Conservation (phyloP, 129 eudicot species). For the Dittrichia graveolens region DNA sequence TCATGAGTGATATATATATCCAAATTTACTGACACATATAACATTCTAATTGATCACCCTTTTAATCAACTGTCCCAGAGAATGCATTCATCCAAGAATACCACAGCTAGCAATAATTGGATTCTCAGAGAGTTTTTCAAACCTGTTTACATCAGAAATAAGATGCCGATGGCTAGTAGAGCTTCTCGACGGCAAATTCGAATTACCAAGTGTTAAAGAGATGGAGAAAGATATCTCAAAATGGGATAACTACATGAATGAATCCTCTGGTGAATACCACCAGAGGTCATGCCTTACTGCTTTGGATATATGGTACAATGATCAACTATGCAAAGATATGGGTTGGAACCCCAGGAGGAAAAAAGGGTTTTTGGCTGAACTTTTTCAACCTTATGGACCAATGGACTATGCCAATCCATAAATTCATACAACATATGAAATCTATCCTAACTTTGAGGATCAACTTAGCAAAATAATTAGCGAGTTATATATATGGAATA, state of each 20-base stretch:
- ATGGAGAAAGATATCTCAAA: constrained; percentile 62
- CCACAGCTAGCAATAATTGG: constrained; percentile 77
- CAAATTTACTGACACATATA: neutral
- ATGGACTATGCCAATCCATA: constrained; percentile 49
- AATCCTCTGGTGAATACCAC: constrained; percentile 47
- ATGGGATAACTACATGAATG: constrained; percentile 66
- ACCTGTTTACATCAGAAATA: constrained; percentile 67
- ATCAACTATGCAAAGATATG: constrained; percentile 66
- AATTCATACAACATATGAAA: neutral
- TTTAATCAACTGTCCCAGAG: constrained; percentile 34
- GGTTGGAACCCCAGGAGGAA: constrained; percentile 58
- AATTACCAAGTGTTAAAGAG: constrained; percentile 55
- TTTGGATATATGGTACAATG: constrained; percentile 66
- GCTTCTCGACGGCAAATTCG: constrained; percentile 54
- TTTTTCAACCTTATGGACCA: constrained; percentile 67
- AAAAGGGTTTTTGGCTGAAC: constrained; percentile 51
- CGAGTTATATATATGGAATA: neutral
- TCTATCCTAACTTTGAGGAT: neutral
- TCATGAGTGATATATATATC: too few relatives aligned
- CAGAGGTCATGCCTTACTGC: constrained; percentile 53
- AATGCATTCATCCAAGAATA: constrained; percentile 68
- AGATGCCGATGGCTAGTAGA: constrained; percentile 65
- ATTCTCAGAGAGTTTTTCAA: constrained; percentile 60
- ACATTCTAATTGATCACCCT: neutral
- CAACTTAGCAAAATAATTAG: neutral